A percentile compares a stretch with the other conserved stretches of the same genome.
Evolutionary conservation across 2,329 filamentous ascomycete genomes (phyloP).

Genomic region (Microthyrium microscopicum): DNA sequence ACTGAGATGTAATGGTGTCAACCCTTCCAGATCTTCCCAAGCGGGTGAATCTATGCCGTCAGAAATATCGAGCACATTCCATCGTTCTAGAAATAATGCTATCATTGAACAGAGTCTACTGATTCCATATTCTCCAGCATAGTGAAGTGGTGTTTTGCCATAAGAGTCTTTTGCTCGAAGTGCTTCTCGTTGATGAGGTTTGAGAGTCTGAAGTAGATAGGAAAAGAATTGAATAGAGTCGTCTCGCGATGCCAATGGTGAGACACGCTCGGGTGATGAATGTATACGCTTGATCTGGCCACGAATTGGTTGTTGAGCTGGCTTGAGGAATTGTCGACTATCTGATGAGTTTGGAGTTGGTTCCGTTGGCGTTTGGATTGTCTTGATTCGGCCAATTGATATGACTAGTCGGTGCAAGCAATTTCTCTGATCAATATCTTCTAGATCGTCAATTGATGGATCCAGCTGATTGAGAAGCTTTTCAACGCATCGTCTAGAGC

Average conservation of each 20-base stretch:
- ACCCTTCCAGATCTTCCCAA: conserved; percentile 90
- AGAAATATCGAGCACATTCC: conserved; percentile 71
- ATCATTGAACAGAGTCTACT: conserved; percentile 78
- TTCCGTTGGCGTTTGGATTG: conserved; percentile 17
- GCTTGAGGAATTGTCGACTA: conserved; percentile 47
- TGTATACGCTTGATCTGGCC: conserved; percentile 45
- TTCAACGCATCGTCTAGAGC: conserved; percentile 52
- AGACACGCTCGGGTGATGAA: conserved; percentile 45
- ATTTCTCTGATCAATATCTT: conserved; percentile 89
- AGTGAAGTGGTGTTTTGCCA: conserved; percentile 75
- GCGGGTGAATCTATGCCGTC: conserved; percentile 71
- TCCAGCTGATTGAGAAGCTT: conserved; percentile 52
- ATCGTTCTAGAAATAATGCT: conserved; percentile 75
- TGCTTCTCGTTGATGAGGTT: conserved; percentile 47
- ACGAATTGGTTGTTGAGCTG: conserved; percentile 51
- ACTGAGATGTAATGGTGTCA: conserved; percentile 77
- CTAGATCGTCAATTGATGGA: conserved; percentile 56
- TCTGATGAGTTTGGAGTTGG: neutral
- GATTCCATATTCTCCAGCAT: conserved; percentile 88
- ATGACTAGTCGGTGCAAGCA: conserved; percentile 87
- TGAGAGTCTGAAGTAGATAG: conserved; percentile 51
- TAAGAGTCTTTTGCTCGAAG: conserved; percentile 58
- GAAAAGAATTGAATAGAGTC: conserved; percentile 54
- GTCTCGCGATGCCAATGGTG: conserved; percentile 51
- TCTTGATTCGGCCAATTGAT: conserved; percentile 64